phyloP scores from a whole-genome alignment of 257 asterid genomes.

The Coffea canephora region DNA sequence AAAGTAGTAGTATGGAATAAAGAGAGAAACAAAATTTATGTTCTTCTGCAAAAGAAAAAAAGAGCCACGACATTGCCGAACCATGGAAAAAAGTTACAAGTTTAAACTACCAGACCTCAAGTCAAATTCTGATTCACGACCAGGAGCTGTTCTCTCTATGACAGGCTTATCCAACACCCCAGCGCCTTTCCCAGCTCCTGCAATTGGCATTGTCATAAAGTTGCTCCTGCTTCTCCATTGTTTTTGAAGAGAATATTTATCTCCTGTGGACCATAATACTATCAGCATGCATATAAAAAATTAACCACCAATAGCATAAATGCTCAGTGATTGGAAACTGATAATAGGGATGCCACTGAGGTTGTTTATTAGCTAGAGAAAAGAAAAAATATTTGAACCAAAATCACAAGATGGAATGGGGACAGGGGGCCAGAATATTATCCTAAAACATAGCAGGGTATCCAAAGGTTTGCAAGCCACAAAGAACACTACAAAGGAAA shows the following conservation, averaged over 20 bases:
- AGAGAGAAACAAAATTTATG: not conserved
- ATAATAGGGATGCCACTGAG: not conserved
- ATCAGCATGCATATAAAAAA: conserved; percentile 16
- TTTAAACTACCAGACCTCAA: conserved; percentile 57
- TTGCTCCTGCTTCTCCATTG: conserved; percentile 61
- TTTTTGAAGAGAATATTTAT: conserved; percentile 51
- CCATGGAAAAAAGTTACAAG: not conserved
- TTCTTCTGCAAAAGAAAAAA: not conserved
- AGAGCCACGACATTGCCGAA: not conserved
- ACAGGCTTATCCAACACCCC: conserved; percentile 88
- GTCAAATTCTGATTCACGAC: conserved; percentile 94
- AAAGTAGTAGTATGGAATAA: no score
- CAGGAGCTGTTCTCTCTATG: conserved; percentile 81
- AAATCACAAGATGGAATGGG: not conserved
- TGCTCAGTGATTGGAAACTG: not conserved
- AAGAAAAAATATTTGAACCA: not conserved
- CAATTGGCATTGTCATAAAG: conserved; percentile 45
- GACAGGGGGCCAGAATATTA: not conserved
- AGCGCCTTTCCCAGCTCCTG: conserved; percentile 74
- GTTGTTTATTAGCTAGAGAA: no score
- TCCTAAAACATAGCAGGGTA: not conserved
- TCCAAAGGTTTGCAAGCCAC: not conserved
- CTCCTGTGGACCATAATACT: conserved; percentile 44
- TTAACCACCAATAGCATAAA: conserved; percentile 7
- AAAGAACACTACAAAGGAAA: not conserved